A percentile compares a stretch with the other conserved stretches of the same genome.
These are phyloP conservation scores for Bolboschoenus planiculmis DNA, from an alignment of 176 grass and related monocot genomes.

Conservation along the genomic window DNA sequence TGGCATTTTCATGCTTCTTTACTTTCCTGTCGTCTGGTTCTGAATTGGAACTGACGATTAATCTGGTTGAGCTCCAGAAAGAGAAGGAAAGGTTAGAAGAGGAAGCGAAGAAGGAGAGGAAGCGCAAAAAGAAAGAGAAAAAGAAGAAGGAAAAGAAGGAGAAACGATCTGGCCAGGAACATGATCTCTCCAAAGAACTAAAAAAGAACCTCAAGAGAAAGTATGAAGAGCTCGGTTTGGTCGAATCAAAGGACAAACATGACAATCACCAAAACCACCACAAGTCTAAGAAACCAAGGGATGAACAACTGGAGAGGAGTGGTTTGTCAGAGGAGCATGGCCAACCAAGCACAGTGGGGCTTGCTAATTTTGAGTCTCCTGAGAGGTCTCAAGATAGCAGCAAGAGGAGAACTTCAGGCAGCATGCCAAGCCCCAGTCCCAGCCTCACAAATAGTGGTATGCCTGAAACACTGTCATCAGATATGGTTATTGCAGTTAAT, in stretches of 20 bases:
- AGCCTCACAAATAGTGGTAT: constrained; percentile 19
- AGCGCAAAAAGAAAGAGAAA: constrained; percentile 42
- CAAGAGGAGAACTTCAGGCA: constrained; percentile 38
- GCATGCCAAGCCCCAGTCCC: constrained; percentile 31
- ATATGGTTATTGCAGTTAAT: neutral
- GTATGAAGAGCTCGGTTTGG: constrained; percentile 18
- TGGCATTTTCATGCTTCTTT: constrained; percentile 24
- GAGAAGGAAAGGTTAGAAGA: constrained; percentile 51
- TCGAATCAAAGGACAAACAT: neutral
- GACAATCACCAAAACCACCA: neutral
- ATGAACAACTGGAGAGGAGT: constrained; percentile 56
- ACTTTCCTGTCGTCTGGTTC: constrained; percentile 50
- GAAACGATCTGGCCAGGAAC: constrained; percentile 16
- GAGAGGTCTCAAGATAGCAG: constrained; percentile 69
- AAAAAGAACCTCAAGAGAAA: constrained; percentile 50
- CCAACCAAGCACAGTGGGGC: constrained; percentile 11
- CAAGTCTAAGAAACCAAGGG: constrained; percentile 6
- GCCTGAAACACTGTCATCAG: neutral
- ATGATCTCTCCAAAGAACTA: constrained; percentile 37
- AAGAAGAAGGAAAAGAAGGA: constrained; percentile 14
- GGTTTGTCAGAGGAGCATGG: constrained; percentile 63
- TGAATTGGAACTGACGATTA: constrained; percentile 80
- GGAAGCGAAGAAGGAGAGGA: constrained; percentile 41
- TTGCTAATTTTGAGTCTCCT: constrained; percentile 28
- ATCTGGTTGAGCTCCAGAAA: constrained; percentile 68